A percentile compares a stretch with the other conserved stretches of the same genome.
These are phyloP conservation scores for Prunus persica DNA, from an alignment of 306 rosid species.

Conservation along the genomic window DNA sequence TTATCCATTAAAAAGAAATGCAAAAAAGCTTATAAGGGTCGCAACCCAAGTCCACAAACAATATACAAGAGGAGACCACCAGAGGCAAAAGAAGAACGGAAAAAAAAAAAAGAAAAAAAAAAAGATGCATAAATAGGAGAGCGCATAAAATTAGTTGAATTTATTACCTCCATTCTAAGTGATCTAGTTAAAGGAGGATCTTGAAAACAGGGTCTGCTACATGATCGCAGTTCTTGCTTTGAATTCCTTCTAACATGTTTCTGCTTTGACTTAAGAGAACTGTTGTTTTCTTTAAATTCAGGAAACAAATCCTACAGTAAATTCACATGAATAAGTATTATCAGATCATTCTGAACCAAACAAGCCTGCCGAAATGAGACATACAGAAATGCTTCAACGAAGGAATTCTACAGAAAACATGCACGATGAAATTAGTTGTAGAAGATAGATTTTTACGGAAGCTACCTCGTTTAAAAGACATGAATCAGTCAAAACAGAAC, in stretches of 20 bases:
- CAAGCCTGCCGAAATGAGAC: background rate
- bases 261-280: conserved; percentile 18
- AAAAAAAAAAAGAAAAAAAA: background rate
- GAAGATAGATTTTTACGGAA: background rate
- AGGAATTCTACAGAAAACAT: background rate
- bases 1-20: background rate
- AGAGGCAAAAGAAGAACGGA: background rate
- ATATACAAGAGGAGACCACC: background rate
- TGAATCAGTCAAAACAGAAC: conserved; percentile 32
- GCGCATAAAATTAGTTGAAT: background rate
- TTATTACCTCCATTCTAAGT: conserved; percentile 21
- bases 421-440: background rate
- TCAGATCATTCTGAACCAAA: background rate
- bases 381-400: background rate
- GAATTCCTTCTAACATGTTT: conserved; percentile 16
- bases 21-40: background rate
- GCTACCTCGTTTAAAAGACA: conserved; percentile 51
- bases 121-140: background rate
- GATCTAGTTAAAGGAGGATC: conserved; percentile 25
- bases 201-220: conserved; percentile 17
- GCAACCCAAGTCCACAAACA: conserved; percentile 2
- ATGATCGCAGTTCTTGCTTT: conserved; percentile 19
- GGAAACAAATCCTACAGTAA: conserved; percentile 28
- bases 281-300: conserved; percentile 5
- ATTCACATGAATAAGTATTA: background rate